phyloP scores from a whole-genome alignment of 164 flowering plant species.

The Santalum album region DNA sequence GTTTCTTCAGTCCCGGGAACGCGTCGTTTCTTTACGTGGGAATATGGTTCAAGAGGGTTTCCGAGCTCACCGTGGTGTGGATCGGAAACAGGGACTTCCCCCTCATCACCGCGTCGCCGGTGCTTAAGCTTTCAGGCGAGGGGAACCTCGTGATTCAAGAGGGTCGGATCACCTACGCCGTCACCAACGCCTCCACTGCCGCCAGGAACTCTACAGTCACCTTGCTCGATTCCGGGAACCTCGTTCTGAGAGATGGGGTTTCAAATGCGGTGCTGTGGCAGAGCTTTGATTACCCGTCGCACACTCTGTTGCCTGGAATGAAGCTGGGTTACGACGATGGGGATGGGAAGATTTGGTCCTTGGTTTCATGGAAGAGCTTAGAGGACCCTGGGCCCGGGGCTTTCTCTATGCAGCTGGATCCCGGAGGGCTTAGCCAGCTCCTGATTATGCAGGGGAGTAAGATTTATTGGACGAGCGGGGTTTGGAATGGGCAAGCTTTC shows the following conservation, averaged over 20 bases:
- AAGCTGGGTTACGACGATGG: not conserved
- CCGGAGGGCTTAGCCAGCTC: not conserved
- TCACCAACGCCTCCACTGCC: not conserved
- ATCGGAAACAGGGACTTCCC: conserved; percentile 1
- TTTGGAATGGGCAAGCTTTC: conserved; percentile 1
- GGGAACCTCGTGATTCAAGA: not conserved
- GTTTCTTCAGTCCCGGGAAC: not conserved
- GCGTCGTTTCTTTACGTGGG: not conserved
- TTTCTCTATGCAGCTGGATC: conserved; percentile 2
- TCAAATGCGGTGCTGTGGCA: not conserved
- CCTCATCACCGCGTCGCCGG: not conserved
- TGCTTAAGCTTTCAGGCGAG: not conserved
- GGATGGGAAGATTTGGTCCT: not conserved
- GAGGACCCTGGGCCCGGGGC: not conserved
- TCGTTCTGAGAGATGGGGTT: not conserved
- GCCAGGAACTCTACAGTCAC: not conserved
- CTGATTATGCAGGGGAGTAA: not conserved
- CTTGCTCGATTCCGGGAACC: not conserved
- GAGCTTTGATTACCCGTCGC: conserved; percentile 2
- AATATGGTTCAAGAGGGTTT: not conserved
- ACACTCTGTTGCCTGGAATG: conserved; percentile 3
- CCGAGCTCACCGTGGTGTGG: conserved; percentile 1
- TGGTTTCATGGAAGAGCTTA: not conserved
- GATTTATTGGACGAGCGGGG: conserved; percentile 1
- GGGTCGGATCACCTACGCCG: conserved; percentile 3